Base-by-base conservation (phyloP, 495 filamentous ascomycete genomes). In the Penicillium mononematosum region DNA sequence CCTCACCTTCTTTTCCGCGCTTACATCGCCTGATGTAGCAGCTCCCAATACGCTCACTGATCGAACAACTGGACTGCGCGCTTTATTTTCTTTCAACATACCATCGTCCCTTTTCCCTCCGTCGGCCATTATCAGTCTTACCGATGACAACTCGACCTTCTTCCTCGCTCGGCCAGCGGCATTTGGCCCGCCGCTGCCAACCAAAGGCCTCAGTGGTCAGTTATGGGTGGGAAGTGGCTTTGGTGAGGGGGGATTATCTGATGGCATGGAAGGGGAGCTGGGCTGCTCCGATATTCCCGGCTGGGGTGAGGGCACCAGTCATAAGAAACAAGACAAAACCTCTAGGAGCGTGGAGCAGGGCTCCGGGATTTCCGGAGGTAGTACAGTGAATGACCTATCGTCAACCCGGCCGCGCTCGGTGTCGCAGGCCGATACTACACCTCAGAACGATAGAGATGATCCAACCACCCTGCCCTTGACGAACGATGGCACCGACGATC, bases 271-370 rank as follows among this genome's bases (percentile, higher is more conserved):
- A 64, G 91, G 93, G 0, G 92, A 98, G 76, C 78, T 97, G n/a
- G 94, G 95, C 24, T 98, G 94, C 71, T 96, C 93, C 60, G 94
- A 98, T 81, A 88, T 96, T n/a, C 90, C 91, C 2, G 92, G 90
- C 4, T 97, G 94, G 93, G 84, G 83, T 38, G 85, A 84, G 38
- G 78, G 77, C 10, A 74, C 70, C 42, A 55, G 65, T 42, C 72
- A 66, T 52, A 69, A 67, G 20, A 71, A 67, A 32, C 62, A 62
- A 45, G 72, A 72, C 16, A 60, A 61, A 42, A 34, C 56, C 45
- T 49, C 59, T 27, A 49, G 63, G 60, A 55, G 64, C 58, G 45
- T 71, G 58, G 68, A 70, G 45, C 59, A 72, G 56, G 59, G 63
- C 41, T 46, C 62, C 27, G 64, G 68, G 43, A 70, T 68, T 25